Percentiles rank a stretch among this genome's conserved stretches.
Conservation (phyloP, 805 yeast species). For the Limtongia smithiae region DNA sequence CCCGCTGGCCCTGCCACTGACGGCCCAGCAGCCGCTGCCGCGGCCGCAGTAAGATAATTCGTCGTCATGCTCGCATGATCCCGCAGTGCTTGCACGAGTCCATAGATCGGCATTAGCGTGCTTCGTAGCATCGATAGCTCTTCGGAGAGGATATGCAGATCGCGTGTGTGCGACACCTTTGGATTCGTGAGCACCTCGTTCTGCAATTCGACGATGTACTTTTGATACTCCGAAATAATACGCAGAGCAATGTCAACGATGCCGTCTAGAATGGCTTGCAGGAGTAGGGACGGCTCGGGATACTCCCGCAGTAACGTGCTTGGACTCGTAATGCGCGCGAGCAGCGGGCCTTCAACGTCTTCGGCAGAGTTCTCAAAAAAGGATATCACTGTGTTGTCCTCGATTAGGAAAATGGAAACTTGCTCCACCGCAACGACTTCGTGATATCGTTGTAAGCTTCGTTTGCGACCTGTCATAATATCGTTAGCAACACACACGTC, state of each 20-base stretch:
- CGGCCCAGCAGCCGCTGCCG: too few species aligned
- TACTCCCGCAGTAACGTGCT: constrained; percentile 50
- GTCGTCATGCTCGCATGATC: constrained; percentile 38
- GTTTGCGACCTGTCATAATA: constrained; percentile 33
- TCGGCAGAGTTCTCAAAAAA: constrained; percentile 57
- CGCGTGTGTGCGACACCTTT: constrained; percentile 49
- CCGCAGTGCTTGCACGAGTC: constrained; percentile 46
- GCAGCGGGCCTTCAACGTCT: constrained; percentile 51
- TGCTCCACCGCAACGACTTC: constrained; percentile 54
- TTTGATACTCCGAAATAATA: constrained; percentile 50
- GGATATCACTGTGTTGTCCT: constrained; percentile 48
- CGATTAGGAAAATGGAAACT: constrained; percentile 48
- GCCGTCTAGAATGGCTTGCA: constrained; percentile 55
- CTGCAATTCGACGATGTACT: constrained; percentile 49
- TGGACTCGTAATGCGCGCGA: constrained; percentile 46
- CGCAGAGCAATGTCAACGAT: constrained; percentile 54
- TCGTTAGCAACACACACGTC: not conserved
- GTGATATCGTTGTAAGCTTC: constrained; percentile 47
- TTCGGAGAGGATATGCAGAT: constrained; percentile 51
- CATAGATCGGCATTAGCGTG: constrained; percentile 47
- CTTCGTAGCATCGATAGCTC: constrained; percentile 50
- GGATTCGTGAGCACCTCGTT: constrained; percentile 51
- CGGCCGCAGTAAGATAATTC: not conserved
- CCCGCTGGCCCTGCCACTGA: too few species aligned
- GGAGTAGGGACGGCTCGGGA: constrained; percentile 49